phyloP scores from a whole-genome alignment of 208 protist genomes.

The Trypanosoma rangeli region DNA sequence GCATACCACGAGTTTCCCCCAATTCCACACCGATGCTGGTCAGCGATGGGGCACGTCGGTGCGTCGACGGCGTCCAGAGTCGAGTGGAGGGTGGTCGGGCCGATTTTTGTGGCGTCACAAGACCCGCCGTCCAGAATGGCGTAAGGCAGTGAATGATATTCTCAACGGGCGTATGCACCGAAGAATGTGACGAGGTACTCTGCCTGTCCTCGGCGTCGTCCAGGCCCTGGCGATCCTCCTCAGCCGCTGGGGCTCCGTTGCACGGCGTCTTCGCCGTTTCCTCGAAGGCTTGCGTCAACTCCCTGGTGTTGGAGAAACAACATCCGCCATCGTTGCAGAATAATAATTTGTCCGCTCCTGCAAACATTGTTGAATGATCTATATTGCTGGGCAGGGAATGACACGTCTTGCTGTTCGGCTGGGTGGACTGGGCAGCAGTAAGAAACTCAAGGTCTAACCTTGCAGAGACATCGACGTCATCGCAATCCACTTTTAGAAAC shows the following conservation, averaged over 20 bases:
- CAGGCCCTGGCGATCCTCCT: background rate
- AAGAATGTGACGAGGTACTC: background rate
- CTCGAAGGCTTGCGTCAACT: background rate
- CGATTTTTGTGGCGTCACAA: constrained; percentile 53
- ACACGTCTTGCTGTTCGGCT: background rate
- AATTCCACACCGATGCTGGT: constrained; percentile 25
- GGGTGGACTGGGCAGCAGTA: background rate
- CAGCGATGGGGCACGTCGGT: constrained; percentile 11
- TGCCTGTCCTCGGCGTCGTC: background rate
- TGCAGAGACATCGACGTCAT: constrained; percentile 6
- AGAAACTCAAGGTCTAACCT: constrained; percentile 5
- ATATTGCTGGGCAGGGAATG: background rate
- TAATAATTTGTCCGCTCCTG: background rate
- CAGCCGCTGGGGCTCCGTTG: background rate
- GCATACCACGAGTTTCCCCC: background rate
- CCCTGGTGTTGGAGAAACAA: background rate
- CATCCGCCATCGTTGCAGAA: background rate
- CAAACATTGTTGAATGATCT: background rate
- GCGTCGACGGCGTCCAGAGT: constrained; percentile 7
- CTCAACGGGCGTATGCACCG: constrained; percentile 38
- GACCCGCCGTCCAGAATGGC: constrained; percentile 25
- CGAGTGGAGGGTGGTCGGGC: constrained; percentile 24
- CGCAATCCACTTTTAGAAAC: background rate
- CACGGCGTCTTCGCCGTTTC: background rate
- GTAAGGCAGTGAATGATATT: constrained; percentile 26